Conservation (phyloP, 2,329 filamentous ascomycete genomes). For the Lachnellula suecica region DNA sequence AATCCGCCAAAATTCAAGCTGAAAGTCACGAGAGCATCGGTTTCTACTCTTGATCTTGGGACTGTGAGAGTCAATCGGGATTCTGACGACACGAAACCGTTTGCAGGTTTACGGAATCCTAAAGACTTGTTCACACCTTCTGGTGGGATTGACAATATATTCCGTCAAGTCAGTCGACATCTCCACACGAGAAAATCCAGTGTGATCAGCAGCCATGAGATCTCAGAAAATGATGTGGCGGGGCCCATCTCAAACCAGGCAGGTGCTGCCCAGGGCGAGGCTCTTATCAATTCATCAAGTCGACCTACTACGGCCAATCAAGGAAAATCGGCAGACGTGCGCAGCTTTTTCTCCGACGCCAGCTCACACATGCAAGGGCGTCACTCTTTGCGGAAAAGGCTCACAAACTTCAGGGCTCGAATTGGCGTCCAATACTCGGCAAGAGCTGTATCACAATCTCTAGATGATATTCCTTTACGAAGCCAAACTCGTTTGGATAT, state of each 20-base stretch:
- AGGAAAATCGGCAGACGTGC: constrained; percentile 25
- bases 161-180: constrained; percentile 29
- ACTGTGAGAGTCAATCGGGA: constrained; percentile 30
- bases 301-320: constrained; percentile 9
- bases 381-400: constrained; percentile 25
- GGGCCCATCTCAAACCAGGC: neutral
- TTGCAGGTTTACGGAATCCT: constrained; percentile 23
- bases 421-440: constrained; percentile 25
- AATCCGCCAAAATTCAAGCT: constrained; percentile 29
- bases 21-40: constrained; percentile 29
- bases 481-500: constrained; percentile 11
- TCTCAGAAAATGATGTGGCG: constrained; percentile 4
- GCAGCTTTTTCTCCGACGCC: constrained; percentile 39
- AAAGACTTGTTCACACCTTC: constrained; percentile 33
- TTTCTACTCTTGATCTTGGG: constrained; percentile 26
- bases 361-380: constrained; percentile 31
- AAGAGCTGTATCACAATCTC: constrained; percentile 25
- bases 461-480: constrained; percentile 29
- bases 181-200: constrained; percentile 27
- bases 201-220: constrained; percentile 16
- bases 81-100: constrained; percentile 16
- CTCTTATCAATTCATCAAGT: constrained; percentile 8
- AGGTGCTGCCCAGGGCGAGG: constrained; percentile 1
- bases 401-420: constrained; percentile 28
- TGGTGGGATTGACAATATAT: constrained; percentile 28